Evolutionary conservation across 352 stramenopile species (phyloP), one percentile per base, ranked within the genome.

Genomic region (Globisporangium paddicum): DNA sequence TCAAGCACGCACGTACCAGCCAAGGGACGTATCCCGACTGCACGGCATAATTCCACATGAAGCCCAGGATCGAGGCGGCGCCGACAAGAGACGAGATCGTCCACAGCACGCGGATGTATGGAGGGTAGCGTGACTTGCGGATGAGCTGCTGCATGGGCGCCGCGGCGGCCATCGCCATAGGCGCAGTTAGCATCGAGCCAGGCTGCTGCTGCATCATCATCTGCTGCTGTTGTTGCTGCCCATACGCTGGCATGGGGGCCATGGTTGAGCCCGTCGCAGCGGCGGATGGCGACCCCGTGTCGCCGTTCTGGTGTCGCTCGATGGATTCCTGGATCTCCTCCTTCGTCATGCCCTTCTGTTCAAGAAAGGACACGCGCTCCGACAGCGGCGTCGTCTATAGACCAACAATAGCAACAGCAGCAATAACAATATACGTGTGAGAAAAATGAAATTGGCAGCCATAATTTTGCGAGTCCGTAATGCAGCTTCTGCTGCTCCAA

Each of bases 311-410:
- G 51, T 81, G 67, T 25, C 76, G 71, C 53, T 93, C 81, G 18
- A 93, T 87, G 19, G 83, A 74, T 61, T 87, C 73, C 58, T 91
- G 82, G 45, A 91, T 91, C 65, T 89, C 83, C 51, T 90, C 73
- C 47, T 89, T 88, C 11, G 73, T 87, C 75, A 93, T 75, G 3
- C 83, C 83, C 63, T 93, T 93, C 42, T 84, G 75, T 64, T 91
- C 83, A 30, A 93, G 63, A 60, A 93, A 93, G 11, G 70, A 78
- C 55, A 91, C 74, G 37, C 83, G 81, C 62, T 93, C 81, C 1
- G 81, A 88, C 47, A 93, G 62, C 30, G 83, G 83, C 58, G 83
- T 91, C 9, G 78, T 47, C 72, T 82, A 25, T 11, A 28, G 50
- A 30, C n/a, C n/a, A 30, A 19, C 18, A 35, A 46, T 16, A 19